phyloP scores from a whole-genome alignment of 1,139 yeast genomes.

The Ogataea hybrid region DNA sequence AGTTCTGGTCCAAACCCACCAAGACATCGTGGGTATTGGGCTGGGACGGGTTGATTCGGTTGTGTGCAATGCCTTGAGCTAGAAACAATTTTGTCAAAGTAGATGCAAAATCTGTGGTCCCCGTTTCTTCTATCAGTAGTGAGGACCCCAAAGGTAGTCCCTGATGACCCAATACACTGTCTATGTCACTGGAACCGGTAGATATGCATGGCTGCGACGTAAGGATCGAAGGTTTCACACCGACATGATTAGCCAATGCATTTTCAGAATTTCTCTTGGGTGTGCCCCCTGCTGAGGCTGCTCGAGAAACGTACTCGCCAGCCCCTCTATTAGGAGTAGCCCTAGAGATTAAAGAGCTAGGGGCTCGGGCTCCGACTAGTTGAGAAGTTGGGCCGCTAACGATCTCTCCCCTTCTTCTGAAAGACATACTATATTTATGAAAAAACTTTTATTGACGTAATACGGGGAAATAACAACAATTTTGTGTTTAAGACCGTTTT shows the following conservation, averaged over 20 bases:
- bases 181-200: slow-evolving; percentile 75
- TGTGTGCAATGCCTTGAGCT: slow-evolving; percentile 77
- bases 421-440: slow-evolving; percentile 48
- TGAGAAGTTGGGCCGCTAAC: slow-evolving; percentile 32
- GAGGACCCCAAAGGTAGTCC: slow-evolving; percentile 83
- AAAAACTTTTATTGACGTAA: slow-evolving; percentile 5
- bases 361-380: background rate
- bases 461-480: background rate
- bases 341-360: background rate
- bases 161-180: slow-evolving; percentile 71
- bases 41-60: slow-evolving; percentile 43
- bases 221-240: slow-evolving; percentile 70
- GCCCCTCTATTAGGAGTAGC: slow-evolving; percentile 5
- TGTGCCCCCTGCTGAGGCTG: background rate
- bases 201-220: slow-evolving; percentile 77
- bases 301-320: background rate
- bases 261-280: slow-evolving; percentile 3
- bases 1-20: slow-evolving; percentile 56
- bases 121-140: slow-evolving; percentile 74
- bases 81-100: slow-evolving; percentile 69
- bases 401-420: slow-evolving; percentile 67
- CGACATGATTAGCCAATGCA: slow-evolving; percentile 41
- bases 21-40: slow-evolving; percentile 62
- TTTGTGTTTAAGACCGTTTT: too few species aligned
- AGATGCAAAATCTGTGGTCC: slow-evolving; percentile 88